phyloP scores from a whole-genome alignment of 805 yeast species.

The Dipodascus albidus region DNA sequence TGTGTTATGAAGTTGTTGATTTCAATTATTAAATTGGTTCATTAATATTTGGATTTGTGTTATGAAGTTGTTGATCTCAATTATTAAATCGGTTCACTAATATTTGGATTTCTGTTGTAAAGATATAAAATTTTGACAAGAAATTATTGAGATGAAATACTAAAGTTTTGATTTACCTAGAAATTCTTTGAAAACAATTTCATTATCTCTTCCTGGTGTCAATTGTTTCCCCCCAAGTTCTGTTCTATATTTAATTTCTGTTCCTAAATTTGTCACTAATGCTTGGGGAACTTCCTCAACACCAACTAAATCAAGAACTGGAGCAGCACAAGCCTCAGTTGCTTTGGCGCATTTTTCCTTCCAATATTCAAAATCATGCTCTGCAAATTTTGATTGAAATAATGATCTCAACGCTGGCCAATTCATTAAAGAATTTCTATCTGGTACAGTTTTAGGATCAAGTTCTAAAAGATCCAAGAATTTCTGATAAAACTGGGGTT shows the following conservation, averaged over 20 bases:
- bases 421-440: slow-evolving; percentile 1
- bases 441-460: slow-evolving; percentile 5
- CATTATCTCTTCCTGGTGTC: slow-evolving; percentile 4
- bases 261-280: background rate
- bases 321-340: slow-evolving; percentile 6
- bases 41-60: too few relatives aligned
- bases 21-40: too few relatives aligned
- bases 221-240: background rate
- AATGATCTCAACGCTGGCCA: slow-evolving; percentile 5
- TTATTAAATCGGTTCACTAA: too few relatives aligned
- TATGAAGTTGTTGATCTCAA: too few relatives aligned
- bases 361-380: slow-evolving; percentile 4
- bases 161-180: slow-evolving; percentile 1
- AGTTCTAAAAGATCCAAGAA: slow-evolving; percentile 9
- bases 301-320: slow-evolving; percentile 3
- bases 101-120: too few relatives aligned
- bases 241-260: background rate
- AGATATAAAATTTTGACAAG: too few relatives aligned
- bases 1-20: too few relatives aligned
- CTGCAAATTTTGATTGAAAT: slow-evolving; percentile 1
- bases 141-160: background rate
- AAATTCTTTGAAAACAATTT: slow-evolving; percentile 1
- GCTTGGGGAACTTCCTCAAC: slow-evolving; percentile 4
- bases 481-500: slow-evolving; percentile 10
- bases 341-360: slow-evolving; percentile 1